Conservation (phyloP, 441 rosid genomes). For the Euphorbia schlechtendalii region DNA sequence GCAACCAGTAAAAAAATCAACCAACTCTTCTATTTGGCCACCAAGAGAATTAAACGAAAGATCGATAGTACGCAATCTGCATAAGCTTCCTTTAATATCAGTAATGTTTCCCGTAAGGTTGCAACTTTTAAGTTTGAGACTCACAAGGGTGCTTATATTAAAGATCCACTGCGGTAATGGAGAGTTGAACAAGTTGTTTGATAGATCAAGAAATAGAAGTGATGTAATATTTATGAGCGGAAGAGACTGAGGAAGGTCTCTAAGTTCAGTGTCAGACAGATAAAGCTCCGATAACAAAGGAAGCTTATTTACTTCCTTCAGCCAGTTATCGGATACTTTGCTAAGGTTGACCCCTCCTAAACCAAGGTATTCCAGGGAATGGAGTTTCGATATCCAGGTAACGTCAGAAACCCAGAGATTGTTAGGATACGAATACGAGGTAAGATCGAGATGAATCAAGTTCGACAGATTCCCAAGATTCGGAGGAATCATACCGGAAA, state of each 20-base stretch:
- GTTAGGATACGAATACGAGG: background rate
- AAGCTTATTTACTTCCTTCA: background rate
- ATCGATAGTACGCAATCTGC: background rate
- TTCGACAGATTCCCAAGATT: conserved; percentile 4
- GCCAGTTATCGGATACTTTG: background rate
- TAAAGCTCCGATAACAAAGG: background rate
- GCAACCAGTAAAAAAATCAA: background rate
- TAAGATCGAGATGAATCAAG: conserved; percentile 6
- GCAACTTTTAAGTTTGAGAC: background rate
- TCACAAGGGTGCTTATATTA: background rate
- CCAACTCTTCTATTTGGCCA: background rate
- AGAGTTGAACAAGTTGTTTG: background rate
- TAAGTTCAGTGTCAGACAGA: background rate
- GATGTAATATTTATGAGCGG: background rate
- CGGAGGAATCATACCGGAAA: background rate
- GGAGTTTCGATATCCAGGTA: background rate
- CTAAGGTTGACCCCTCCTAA: background rate
- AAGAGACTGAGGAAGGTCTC: background rate
- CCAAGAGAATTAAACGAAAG: background rate
- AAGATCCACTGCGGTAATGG: background rate
- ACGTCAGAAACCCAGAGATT: background rate
- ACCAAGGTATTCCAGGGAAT: background rate
- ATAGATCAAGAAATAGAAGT: background rate
- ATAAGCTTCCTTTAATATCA: background rate
- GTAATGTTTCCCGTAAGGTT: background rate